phyloP scores from a whole-genome alignment of 257 asterid species.

The Knoxia roxburghii region DNA sequence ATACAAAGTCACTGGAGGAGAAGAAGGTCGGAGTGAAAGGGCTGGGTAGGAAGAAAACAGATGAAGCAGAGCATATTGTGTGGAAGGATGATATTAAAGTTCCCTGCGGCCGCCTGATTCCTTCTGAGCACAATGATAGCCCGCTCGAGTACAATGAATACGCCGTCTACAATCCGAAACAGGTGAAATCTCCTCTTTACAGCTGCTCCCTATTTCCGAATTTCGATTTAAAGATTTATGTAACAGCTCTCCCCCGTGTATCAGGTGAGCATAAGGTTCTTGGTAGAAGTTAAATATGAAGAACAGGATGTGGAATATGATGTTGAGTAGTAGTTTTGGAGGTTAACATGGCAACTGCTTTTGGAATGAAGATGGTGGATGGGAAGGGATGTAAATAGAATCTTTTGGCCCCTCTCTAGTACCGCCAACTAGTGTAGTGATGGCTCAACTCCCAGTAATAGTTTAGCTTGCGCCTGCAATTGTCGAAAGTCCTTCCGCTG shows the following conservation, averaged over 20 bases:
- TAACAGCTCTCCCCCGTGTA: neutral
- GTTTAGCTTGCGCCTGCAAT: neutral
- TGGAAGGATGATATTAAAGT: slow-evolving; percentile 80
- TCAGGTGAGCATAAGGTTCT: slow-evolving; percentile 67
- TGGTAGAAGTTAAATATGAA: slow-evolving; percentile 75
- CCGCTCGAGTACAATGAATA: slow-evolving; percentile 70
- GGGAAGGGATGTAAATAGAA: slow-evolving; percentile 16
- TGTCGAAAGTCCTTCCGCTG: too few species aligned
- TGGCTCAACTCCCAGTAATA: too few species aligned
- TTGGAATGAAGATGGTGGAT: neutral
- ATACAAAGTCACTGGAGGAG: slow-evolving; percentile 45
- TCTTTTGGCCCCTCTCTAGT: slow-evolving; percentile 15
- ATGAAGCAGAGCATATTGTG: slow-evolving; percentile 64
- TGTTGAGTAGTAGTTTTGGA: slow-evolving; percentile 19
- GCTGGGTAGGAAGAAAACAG: slow-evolving; percentile 60
- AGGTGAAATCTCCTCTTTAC: slow-evolving; percentile 30
- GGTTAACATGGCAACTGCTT: neutral
- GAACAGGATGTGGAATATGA: slow-evolving; percentile 56
- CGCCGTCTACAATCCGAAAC: slow-evolving; percentile 73
- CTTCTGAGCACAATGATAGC: slow-evolving; percentile 56
- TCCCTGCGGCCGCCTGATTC: slow-evolving; percentile 62
- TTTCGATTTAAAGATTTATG: too few species aligned
- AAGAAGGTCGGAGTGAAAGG: slow-evolving; percentile 57
- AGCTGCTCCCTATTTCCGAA: too few species aligned
- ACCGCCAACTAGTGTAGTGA: too few species aligned